Percentiles rank a stretch among this genome's conserved stretches.
Conservation (phyloP, 2,329 filamentous ascomycete genomes). For the Camptophora hylomeconis region DNA sequence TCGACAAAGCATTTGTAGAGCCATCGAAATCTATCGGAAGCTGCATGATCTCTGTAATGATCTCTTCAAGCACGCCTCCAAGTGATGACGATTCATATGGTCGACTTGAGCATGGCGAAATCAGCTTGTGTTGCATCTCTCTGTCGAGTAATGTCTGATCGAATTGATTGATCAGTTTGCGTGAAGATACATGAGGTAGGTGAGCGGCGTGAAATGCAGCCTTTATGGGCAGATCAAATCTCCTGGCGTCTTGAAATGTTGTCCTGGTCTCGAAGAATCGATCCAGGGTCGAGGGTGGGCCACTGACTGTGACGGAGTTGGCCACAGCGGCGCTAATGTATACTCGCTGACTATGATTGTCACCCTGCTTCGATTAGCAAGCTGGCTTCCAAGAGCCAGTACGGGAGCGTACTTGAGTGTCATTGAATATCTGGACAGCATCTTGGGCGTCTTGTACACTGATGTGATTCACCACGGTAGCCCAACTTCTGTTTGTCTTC, state of each 20-base stretch:
- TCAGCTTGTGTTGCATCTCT: too few relatives aligned
- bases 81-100: too few relatives aligned
- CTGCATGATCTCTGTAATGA: conserved; percentile 16
- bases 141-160: conserved; percentile 6
- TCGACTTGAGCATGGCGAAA: too few relatives aligned
- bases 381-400: too few relatives aligned
- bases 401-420: too few relatives aligned
- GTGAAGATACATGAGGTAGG: background rate
- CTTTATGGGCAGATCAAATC: conserved; percentile 14
- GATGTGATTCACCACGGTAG: too few relatives aligned
- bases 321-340: conserved; percentile 25
- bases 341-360: too few relatives aligned
- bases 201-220: too few relatives aligned
- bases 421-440: too few relatives aligned
- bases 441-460: too few relatives aligned
- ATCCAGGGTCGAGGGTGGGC: conserved; percentile 14
- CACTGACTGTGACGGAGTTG: conserved; percentile 15
- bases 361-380: too few relatives aligned
- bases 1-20: conserved; percentile 7
- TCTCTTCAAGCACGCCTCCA: conserved; percentile 15
- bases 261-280: background rate
- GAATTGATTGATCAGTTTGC: conserved; percentile 10
- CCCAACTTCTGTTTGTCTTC: too few relatives aligned
- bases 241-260: conserved; percentile 2
- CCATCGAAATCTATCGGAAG: conserved; percentile 15